Percentiles rank a stretch among this genome's conserved stretches.
Evolutionary conservation across 2,329 filamentous ascomycete species (phyloP).

Genomic region (Cyclaneusma minus): DNA sequence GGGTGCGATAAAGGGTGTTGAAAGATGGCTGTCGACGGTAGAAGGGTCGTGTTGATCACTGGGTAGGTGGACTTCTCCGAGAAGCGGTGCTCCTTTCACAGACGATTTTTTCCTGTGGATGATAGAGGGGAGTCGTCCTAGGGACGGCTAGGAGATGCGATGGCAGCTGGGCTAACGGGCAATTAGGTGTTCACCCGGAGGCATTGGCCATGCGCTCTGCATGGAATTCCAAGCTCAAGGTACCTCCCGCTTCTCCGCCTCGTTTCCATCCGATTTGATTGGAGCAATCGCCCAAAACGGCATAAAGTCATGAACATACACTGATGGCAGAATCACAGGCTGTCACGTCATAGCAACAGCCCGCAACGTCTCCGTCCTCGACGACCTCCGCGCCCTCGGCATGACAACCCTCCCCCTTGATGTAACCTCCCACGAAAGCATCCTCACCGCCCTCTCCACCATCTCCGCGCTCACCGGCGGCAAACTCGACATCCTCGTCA

Average conservation of each 20-base stretch:
- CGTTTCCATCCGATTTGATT: not conserved
- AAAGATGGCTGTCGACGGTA: no score
- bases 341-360: constrained; percentile 4
- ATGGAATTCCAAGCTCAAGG: constrained; percentile 3
- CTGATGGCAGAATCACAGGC: not conserved
- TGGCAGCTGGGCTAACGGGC: no score
- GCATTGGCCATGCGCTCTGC: constrained; percentile 3
- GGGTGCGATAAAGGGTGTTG: no score
- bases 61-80: no score
- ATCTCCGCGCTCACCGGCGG: constrained; percentile 20
- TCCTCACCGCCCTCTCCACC: constrained; percentile 15
- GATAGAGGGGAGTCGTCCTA: no score
- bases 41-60: no score
- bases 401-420: constrained; percentile 21
- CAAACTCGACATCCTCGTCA: constrained; percentile 26
- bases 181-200: constrained; percentile 3
- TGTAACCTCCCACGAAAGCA: constrained; percentile 21
- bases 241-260: no score
- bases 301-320: not conserved
- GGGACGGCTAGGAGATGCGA: no score
- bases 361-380: constrained; percentile 2
- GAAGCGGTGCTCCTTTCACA: no score
- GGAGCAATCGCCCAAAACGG: not conserved
- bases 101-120: no score
- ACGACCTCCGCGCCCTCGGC: constrained; percentile 2